These are phyloP conservation scores for Beta macrorhiza DNA, from an alignment of 179 eudicot genomes.

Conservation along the genomic window DNA sequence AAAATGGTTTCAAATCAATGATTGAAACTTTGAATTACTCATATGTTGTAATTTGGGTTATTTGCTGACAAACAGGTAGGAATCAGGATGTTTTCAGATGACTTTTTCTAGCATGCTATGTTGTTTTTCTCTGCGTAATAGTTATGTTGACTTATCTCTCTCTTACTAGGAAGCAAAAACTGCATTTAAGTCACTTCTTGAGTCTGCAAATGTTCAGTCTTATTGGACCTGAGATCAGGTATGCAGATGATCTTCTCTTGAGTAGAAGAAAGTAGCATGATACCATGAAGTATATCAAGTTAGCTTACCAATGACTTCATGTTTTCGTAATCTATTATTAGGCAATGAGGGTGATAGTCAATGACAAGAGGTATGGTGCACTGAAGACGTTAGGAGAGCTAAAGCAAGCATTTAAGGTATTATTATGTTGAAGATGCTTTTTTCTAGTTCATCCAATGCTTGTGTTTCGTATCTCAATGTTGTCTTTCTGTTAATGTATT, in stretches of 20 bases:
- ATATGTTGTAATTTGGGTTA: too few relatives aligned
- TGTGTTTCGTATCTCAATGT: conserved; percentile 8
- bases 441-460: not conserved
- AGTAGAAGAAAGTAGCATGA: not conserved
- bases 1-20: too few relatives aligned
- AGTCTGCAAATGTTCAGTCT: conserved; percentile 86
- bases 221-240: conserved; percentile 99
- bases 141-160: conserved; percentile 5
- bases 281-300: not conserved
- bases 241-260: conserved; percentile 9
- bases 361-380: conserved; percentile 91
- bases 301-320: conserved; percentile 8
- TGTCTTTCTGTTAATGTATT: not conserved
- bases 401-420: conserved; percentile 96
- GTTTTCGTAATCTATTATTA: conserved; percentile 34
- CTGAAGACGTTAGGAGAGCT: conserved; percentile 91
- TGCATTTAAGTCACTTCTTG: conserved; percentile 85
- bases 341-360: conserved; percentile 95
- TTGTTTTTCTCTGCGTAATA: not conserved
- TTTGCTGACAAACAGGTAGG: conserved; percentile 86
- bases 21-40: too few relatives aligned
- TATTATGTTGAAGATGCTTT: conserved; percentile 1
- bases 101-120: conserved; percentile 7
- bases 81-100: not conserved
- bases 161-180: conserved; percentile 76